phyloP scores from a whole-genome alignment of 2,329 filamentous ascomycete genomes.

The Penicillium sp. region DNA sequence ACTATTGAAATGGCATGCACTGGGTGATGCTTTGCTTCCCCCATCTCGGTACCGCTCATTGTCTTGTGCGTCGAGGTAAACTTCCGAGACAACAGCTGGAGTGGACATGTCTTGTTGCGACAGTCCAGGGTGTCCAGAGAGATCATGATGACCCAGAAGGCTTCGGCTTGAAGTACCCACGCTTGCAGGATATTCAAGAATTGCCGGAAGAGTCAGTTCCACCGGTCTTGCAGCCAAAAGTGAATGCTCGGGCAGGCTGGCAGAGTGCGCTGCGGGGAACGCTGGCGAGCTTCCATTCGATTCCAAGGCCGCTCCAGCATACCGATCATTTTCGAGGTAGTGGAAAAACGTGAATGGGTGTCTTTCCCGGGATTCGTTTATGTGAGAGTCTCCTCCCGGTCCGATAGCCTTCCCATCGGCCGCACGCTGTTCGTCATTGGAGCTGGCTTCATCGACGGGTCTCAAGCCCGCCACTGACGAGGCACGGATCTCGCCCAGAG shows the following conservation, averaged over 20 bases:
- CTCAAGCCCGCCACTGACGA: slow-evolving; percentile 30
- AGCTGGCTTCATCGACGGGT: slow-evolving; percentile 41
- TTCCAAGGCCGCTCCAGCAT: slow-evolving; percentile 18
- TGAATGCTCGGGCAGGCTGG: background rate
- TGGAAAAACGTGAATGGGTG: slow-evolving; percentile 34
- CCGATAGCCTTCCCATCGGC: slow-evolving; percentile 34
- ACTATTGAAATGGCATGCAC: background rate
- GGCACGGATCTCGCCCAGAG: slow-evolving; percentile 52
- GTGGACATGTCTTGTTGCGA: slow-evolving; percentile 25
- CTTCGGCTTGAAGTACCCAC: slow-evolving; percentile 24
- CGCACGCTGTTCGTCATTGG: slow-evolving; percentile 31
- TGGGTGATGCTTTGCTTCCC: background rate
- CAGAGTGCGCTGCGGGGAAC: slow-evolving; percentile 9
- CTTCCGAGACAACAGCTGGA: slow-evolving; percentile 36
- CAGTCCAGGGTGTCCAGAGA: slow-evolving; percentile 9
- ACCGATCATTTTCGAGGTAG: slow-evolving; percentile 31
- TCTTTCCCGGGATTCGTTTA: slow-evolving; percentile 28
- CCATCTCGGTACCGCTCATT: slow-evolving; percentile 7
- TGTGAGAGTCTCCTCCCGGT: slow-evolving; percentile 35
- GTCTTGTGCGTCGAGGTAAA: slow-evolving; percentile 33
- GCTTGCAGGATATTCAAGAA: slow-evolving; percentile 25
- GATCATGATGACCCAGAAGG: slow-evolving; percentile 23
- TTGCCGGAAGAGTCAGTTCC: slow-evolving; percentile 10
- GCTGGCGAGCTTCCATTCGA: slow-evolving; percentile 6
- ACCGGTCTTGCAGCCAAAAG: slow-evolving; percentile 1